A percentile compares a stretch with the other conserved stretches of the same genome.
These are phyloP conservation scores for Ramularia endophylla DNA, from an alignment of 2,329 filamentous ascomycete genomes.

Conservation along the genomic window DNA sequence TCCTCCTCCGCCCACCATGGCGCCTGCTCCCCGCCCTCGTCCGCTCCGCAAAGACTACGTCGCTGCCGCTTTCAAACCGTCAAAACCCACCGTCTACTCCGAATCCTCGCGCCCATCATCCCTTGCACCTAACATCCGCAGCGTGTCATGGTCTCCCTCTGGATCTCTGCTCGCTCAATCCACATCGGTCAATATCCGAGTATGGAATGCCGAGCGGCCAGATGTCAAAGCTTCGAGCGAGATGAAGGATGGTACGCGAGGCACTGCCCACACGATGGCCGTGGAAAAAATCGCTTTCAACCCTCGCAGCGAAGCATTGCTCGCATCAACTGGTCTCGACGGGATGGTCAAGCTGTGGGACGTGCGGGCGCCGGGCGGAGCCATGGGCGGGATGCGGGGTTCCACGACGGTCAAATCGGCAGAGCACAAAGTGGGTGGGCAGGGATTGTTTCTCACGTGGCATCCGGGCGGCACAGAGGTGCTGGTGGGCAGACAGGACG, in stretches of 20 bases:
- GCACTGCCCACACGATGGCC: constrained; percentile 42
- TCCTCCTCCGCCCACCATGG: constrained; percentile 21
- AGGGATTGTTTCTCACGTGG: constrained; percentile 54
- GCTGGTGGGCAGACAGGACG: constrained; percentile 67
- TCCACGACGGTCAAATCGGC: constrained; percentile 34
- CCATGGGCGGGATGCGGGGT: constrained; percentile 37
- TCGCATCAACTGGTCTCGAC: constrained; percentile 68
- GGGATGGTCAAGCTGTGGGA: constrained; percentile 77
- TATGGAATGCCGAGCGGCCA: constrained; percentile 76
- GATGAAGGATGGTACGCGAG: constrained; percentile 45
- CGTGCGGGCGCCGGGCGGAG: constrained; percentile 54
- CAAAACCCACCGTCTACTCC: constrained; percentile 65
- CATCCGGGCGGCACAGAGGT: constrained; percentile 63
- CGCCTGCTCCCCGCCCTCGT: constrained; percentile 43
- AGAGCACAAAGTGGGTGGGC: constrained; percentile 50
- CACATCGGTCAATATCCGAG: constrained; percentile 61
- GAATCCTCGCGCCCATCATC: constrained; percentile 32
- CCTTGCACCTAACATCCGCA: constrained; percentile 27
- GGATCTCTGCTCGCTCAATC: constrained; percentile 82
- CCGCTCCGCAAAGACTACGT: constrained; percentile 66
- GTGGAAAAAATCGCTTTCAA: constrained; percentile 76
- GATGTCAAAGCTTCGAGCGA: constrained; percentile 70
- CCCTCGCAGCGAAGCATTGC: constrained; percentile 67
- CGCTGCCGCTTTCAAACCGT: constrained; percentile 56
- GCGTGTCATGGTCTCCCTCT: constrained; percentile 77